Evolutionary conservation across 176 grass and related monocot species (phyloP).

Genomic region (Carex littledalei): DNA sequence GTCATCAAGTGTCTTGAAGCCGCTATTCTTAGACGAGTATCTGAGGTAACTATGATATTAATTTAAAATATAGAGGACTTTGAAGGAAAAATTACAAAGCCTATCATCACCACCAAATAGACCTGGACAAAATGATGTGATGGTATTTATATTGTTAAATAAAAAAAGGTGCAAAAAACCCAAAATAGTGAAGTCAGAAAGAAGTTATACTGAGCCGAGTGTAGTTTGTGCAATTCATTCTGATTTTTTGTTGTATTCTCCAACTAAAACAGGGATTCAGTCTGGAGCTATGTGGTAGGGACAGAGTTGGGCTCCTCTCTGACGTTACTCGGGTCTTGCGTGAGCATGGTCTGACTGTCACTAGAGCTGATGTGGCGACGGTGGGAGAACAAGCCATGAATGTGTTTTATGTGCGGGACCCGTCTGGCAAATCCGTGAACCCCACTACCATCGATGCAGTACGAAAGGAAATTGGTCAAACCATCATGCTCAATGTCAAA

Average conservation of each 20-base stretch:
- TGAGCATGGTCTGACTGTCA: conserved; percentile 55
- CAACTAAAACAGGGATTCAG: conserved; percentile 56
- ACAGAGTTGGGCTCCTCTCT: conserved; percentile 81
- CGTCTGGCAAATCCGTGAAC: conserved; percentile 40
- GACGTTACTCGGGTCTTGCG: conserved; percentile 55
- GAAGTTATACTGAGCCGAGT: background rate
- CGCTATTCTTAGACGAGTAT: conserved; percentile 86
- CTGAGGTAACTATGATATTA: conserved; percentile 44
- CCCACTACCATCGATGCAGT: conserved; percentile 60
- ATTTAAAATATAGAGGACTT: background rate
- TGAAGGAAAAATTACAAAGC: background rate
- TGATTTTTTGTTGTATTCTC: background rate
- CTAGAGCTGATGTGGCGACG: conserved; percentile 45
- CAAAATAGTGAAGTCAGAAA: background rate
- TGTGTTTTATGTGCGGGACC: conserved; percentile 45
- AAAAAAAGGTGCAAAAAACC: too few relatives aligned
- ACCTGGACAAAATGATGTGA: too few relatives aligned
- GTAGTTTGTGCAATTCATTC: background rate
- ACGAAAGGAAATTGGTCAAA: conserved; percentile 61
- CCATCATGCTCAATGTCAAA: conserved; percentile 86
- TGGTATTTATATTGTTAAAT: too few relatives aligned
- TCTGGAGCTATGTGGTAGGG: conserved; percentile 79
- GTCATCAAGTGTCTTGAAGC: conserved; percentile 89
- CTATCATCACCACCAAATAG: background rate
- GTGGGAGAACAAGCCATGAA: conserved; percentile 43